These are phyloP conservation scores for Lolium multiflorum DNA, from an alignment of 176 grass and related monocot species.

Conservation along the genomic window DNA sequence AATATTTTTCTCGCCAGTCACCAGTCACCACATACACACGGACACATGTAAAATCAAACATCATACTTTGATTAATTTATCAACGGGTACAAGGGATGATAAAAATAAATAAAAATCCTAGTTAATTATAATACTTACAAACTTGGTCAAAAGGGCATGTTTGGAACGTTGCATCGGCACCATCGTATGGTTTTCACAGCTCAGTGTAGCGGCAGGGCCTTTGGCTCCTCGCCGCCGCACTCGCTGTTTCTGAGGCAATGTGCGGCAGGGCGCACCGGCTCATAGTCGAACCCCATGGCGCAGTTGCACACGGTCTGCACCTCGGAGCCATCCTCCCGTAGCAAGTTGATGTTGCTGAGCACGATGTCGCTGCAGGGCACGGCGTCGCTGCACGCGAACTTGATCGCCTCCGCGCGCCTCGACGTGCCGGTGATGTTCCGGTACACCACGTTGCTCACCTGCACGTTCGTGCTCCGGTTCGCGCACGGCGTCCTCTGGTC, in stretches of 20 bases:
- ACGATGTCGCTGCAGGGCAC: slow-evolving; percentile 80
- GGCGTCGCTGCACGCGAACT: slow-evolving; percentile 85
- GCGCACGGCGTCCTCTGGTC: slow-evolving; percentile 51
- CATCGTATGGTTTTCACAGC: slow-evolving; percentile 23
- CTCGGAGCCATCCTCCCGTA: slow-evolving; percentile 47
- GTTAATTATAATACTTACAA: neutral
- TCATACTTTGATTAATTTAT: neutral
- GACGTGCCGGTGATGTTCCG: slow-evolving; percentile 76
- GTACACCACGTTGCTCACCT: slow-evolving; percentile 64
- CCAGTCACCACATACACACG: too few relatives aligned
- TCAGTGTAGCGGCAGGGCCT: neutral
- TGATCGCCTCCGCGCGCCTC: slow-evolving; percentile 59
- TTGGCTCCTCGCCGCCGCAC: slow-evolving; percentile 17
- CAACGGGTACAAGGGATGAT: neutral
- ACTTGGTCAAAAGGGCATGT: neutral
- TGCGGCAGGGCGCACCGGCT: slow-evolving; percentile 60
- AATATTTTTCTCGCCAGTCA: too few relatives aligned
- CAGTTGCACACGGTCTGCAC: slow-evolving; percentile 82
- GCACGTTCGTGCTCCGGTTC: slow-evolving; percentile 62
- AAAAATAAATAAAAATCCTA: neutral
- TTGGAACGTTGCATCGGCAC: neutral
- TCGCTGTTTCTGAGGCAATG: slow-evolving; percentile 69
- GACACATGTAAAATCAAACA: neutral
- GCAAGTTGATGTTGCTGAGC: slow-evolving; percentile 70
- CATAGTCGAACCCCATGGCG: slow-evolving; percentile 68